Evolutionary conservation across 768 basidiomycete genomes (phyloP).

Genomic region (Brasilioporus rufonigricans): DNA sequence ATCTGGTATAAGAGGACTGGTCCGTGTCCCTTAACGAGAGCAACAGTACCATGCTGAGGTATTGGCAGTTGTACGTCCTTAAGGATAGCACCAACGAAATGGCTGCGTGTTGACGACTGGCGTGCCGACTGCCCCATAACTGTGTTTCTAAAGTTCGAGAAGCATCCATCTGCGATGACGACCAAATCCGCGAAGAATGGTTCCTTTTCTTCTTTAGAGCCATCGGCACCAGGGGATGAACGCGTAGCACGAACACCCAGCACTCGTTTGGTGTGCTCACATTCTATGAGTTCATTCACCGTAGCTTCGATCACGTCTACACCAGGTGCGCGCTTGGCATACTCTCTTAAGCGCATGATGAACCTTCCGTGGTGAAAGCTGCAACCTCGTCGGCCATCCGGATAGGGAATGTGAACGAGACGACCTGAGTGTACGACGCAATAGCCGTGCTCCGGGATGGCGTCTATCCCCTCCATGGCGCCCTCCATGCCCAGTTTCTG

Average conservation of each 20-base stretch:
- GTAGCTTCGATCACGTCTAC: conserved; percentile 87
- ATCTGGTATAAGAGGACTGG: conserved; percentile 96
- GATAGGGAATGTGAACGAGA: conserved; percentile 89
- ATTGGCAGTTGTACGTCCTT: conserved; percentile 74
- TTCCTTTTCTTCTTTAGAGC: conserved; percentile 42
- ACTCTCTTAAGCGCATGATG: conserved; percentile 71
- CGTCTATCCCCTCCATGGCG: conserved; percentile 85
- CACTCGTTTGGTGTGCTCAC: conserved; percentile 47
- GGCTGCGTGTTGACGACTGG: conserved; percentile 60
- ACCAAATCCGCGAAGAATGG: conserved; percentile 73
- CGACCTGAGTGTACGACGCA: conserved; percentile 63
- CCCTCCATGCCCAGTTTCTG: conserved; percentile 71
- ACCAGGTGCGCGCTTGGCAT: conserved; percentile 55
- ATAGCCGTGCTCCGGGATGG: conserved; percentile 81
- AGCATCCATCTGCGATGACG: conserved; percentile 91
- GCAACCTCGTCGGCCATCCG: conserved; percentile 65
- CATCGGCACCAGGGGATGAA: conserved; percentile 30
- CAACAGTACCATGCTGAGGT: conserved; percentile 80
- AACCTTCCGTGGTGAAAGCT: conserved; percentile 95
- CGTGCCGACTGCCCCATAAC: conserved; percentile 54
- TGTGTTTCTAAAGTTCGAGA: conserved; percentile 81
- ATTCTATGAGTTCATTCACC: conserved; percentile 71
- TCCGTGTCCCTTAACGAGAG: conserved; percentile 73
- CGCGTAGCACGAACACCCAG: conserved; percentile 66
- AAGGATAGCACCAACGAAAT: conserved; percentile 85